Evolutionary conservation across 208 protist genomes (phyloP).

Genomic region (Trypanosoma brucei): DNA sequence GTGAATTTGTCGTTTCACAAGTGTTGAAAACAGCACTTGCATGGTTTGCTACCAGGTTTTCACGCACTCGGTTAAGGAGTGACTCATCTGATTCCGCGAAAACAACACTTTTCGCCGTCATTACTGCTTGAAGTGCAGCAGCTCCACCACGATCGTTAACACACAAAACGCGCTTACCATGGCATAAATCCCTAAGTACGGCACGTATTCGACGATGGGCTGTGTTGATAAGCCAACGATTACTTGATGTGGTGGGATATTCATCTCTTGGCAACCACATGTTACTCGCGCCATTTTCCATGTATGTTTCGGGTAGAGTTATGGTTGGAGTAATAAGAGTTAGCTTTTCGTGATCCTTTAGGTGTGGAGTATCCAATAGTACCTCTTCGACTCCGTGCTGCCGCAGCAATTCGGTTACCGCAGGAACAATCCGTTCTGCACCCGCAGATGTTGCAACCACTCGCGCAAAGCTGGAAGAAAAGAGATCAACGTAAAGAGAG

Average conservation of each 20-base stretch:
- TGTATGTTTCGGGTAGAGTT: conserved; percentile 39
- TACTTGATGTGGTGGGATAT: conserved; percentile 33
- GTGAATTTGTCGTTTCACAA: conserved; percentile 45
- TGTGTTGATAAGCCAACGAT: conserved; percentile 56
- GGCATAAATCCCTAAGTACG: conserved; percentile 60
- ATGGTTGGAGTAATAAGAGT: conserved; percentile 48
- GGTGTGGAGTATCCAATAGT: conserved; percentile 60
- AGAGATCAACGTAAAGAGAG: conserved; percentile 76
- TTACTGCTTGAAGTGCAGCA: conserved; percentile 67
- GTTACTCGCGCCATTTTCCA: conserved; percentile 70
- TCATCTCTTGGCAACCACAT: conserved; percentile 43
- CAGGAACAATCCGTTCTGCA: conserved; percentile 72
- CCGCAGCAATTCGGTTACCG: conserved; percentile 62
- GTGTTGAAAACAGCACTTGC: conserved; percentile 41
- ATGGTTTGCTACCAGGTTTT: conserved; percentile 78
- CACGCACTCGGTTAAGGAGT: conserved; percentile 46
- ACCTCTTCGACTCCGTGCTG: conserved; percentile 64
- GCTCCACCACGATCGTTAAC: conserved; percentile 71
- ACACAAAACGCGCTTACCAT: conserved; percentile 66
- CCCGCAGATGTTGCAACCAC: conserved; percentile 66
- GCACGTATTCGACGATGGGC: conserved; percentile 59
- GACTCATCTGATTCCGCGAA: conserved; percentile 42
- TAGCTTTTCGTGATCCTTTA: conserved; percentile 46
- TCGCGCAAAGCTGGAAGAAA: conserved; percentile 68
- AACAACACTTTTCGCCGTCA: conserved; percentile 72